These are phyloP conservation scores for Populus alba DNA, from an alignment of 345 rosid genomes.

Conservation along the genomic window DNA sequence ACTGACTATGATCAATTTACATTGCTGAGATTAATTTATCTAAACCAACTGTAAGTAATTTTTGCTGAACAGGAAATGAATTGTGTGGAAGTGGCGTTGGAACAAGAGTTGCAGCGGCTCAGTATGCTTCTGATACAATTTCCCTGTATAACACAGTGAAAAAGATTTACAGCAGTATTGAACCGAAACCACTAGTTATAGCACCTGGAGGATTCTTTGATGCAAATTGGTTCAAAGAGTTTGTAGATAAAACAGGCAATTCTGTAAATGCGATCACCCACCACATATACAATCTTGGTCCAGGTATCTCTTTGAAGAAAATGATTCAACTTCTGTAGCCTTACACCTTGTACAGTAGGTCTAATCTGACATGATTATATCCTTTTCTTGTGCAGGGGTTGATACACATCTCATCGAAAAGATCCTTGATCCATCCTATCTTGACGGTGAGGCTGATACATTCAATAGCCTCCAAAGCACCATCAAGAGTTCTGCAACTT, in stretches of 20 bases:
- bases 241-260: constrained; percentile 45
- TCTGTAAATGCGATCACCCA: constrained; percentile 63
- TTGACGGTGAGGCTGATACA: constrained; percentile 52
- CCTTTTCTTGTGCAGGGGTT: constrained; percentile 46
- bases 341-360: background rate
- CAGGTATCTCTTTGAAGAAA: constrained; percentile 49
- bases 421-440: constrained; percentile 68
- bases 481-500: constrained; percentile 51
- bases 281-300: constrained; percentile 93
- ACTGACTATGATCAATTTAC: background rate
- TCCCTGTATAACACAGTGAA: constrained; percentile 49
- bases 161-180: constrained; percentile 39
- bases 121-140: constrained; percentile 68
- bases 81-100: constrained; percentile 80
- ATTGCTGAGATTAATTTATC: background rate
- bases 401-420: constrained; percentile 59
- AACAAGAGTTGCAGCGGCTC: constrained; percentile 61
- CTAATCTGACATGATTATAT: constrained; percentile 9
- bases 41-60: background rate
- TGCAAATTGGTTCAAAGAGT: constrained; percentile 61
- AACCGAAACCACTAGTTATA: constrained; percentile 60
- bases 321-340: constrained; percentile 2
- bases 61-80: constrained; percentile 66
- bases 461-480: constrained; percentile 50
- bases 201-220: constrained; percentile 94